phyloP scores from a whole-genome alignment of 2,329 filamentous ascomycete genomes.

The Coniella lustricola region DNA sequence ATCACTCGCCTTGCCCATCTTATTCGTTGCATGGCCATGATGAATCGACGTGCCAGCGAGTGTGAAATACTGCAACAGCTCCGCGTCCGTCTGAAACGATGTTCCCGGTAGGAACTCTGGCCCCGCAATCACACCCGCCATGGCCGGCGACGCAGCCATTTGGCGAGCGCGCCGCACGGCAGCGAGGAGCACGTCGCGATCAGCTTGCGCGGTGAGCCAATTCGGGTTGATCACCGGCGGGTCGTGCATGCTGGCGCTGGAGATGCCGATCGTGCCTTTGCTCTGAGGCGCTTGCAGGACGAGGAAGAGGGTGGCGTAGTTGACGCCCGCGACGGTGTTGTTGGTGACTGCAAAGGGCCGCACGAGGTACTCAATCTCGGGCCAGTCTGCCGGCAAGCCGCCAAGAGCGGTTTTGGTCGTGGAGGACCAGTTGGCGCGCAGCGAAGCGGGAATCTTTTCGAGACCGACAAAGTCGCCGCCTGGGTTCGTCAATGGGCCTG shows the following conservation, averaged over 20 bases:
- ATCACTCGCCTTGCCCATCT: constrained; percentile 26
- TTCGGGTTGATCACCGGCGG: constrained; percentile 31
- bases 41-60: constrained; percentile 24
- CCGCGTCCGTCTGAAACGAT: constrained; percentile 27
- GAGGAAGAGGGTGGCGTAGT: constrained; percentile 3
- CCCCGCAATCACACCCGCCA: constrained; percentile 16
- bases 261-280: neutral
- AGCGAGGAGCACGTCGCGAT: constrained; percentile 15
- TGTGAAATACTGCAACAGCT: constrained; percentile 25
- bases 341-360: neutral
- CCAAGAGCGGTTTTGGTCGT: neutral
- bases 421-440: constrained; percentile 1
- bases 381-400: constrained; percentile 3
- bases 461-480: constrained; percentile 1
- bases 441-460: neutral
- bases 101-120: constrained; percentile 29
- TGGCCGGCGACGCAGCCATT: neutral
- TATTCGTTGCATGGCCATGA: constrained; percentile 28
- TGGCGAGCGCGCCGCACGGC: constrained; percentile 20
- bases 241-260: neutral
- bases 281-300: neutral
- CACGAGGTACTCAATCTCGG: constrained; percentile 6
- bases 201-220: constrained; percentile 24
- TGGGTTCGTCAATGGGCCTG: constrained; percentile 1
- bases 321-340: neutral